Base-by-base conservation (phyloP, 805 yeast species). In the Candida argentea region DNA sequence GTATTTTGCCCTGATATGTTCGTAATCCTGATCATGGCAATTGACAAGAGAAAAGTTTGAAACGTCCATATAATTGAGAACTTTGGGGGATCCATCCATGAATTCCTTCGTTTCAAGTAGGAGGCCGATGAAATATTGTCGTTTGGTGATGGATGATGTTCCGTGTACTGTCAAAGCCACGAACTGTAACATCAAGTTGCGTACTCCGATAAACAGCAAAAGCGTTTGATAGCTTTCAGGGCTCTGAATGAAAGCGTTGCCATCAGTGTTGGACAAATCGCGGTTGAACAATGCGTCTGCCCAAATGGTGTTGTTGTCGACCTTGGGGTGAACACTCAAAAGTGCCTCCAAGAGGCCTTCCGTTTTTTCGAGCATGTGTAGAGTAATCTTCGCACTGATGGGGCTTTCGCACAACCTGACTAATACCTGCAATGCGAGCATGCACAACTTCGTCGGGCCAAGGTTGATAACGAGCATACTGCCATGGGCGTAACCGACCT, bases 151-250 rank as follows among this genome's bases (percentile, higher is more conserved):
- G 5, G 78, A 60, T 5, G 67, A 58, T 9, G 71, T 57, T 31
- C 65, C 65, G 44, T 80, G 86, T n/a, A 89, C 60, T 38, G 85
- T 93, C 30, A 79, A 52, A 11, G 87, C 70, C 34, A 84, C 52
- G 40, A 75, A 73, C 37, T 80, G 81, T 14, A 84, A 55, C 9
- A 79, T 54, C 12, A 65, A 55, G 24, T 73, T 66, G 42, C 94
- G 66, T 37, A 71, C 76, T 22, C 58, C 65, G 28, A 78, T 64
- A 38, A 83, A 79, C 2, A 75, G 61, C 16, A 73, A 53, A 26
- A 84, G 58, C 0, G 89, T 61, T 19, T 75, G 70, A 34, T 67
- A 52, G 22, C 67, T 52, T 2, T 30, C 24, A 4, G 46, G 46
- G 14, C 60, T 56, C 2, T 37, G 34, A 3, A 66, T 38, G 25